phyloP scores from a whole-genome alignment of 148 eudicot genomes.

The Silene uniflora region DNA sequence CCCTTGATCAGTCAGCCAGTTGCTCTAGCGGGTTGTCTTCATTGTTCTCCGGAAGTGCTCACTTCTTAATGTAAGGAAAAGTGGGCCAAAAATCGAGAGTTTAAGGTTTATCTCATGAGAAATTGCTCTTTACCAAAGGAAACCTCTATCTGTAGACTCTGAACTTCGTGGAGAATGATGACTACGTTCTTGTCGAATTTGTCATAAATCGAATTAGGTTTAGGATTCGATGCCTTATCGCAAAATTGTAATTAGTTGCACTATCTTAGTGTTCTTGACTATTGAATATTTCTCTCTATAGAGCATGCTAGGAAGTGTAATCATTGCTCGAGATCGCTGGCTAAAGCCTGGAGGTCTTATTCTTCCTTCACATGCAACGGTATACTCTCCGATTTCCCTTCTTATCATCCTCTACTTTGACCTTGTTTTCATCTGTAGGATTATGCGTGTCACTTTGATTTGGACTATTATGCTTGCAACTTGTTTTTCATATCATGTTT shows the following conservation, averaged over 20 bases:
- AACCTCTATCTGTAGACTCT: background rate
- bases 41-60: too few relatives aligned
- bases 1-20: background rate
- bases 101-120: background rate
- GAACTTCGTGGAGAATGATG: conserved; percentile 6
- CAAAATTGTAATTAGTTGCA: background rate
- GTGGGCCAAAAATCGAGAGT: background rate
- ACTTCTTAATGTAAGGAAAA: too few relatives aligned
- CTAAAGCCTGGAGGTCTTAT: conserved; percentile 99
- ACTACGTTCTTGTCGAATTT: background rate
- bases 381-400: conserved; percentile 25
- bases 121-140: background rate
- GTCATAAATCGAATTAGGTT: background rate
- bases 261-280: background rate
- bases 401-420: conserved; percentile 1
- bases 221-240: background rate
- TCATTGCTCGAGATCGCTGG: conserved; percentile 97
- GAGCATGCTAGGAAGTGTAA: conserved; percentile 99
- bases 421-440: background rate
- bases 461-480: conserved; percentile 11
- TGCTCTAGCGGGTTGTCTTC: background rate
- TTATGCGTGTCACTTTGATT: conserved; percentile 1
- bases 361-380: conserved; percentile 94
- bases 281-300: conserved; percentile 24
- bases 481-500: conserved; percentile 16